Percentiles rank a stretch among this genome's conserved stretches.
Conservation (phyloP, 805 yeast genomes). For the Hermanozyma aechmeae region DNA sequence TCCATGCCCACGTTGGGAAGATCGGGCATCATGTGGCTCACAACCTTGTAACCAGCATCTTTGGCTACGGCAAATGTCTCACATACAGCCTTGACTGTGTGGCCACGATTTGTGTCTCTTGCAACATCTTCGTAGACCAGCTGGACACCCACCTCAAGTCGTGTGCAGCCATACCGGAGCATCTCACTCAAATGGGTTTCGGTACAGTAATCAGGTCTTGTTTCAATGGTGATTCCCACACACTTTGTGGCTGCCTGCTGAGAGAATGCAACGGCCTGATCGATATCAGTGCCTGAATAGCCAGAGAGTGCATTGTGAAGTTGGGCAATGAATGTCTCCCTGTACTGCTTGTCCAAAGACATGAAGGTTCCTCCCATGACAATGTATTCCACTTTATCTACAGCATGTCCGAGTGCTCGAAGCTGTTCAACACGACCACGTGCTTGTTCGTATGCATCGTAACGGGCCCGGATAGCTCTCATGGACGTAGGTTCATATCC, state of each 20-base stretch:
- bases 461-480: constrained; percentile 98
- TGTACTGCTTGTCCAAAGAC: constrained; percentile 83
- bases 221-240: constrained; percentile 97
- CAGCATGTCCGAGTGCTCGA: constrained; percentile 89
- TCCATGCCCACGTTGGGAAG: constrained; percentile 98
- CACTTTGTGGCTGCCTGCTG: constrained; percentile 95
- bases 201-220: constrained; percentile 97
- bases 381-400: constrained; percentile 95
- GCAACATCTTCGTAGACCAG: constrained; percentile 97
- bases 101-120: constrained; percentile 96
- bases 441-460: constrained; percentile 97
- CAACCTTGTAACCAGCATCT: constrained; percentile 97
- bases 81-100: constrained; percentile 91
- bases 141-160: constrained; percentile 95
- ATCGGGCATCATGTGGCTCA: constrained; percentile 99
- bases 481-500: constrained; percentile 98
- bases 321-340: constrained; percentile 83
- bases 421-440: constrained; percentile 95
- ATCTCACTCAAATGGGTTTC: constrained; percentile 91
- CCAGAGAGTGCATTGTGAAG: constrained; percentile 95
- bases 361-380: constrained; percentile 99
- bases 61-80: constrained; percentile 94
- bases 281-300: constrained; percentile 74
- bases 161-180: constrained; percentile 93
- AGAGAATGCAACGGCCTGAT: constrained; percentile 83